Base-by-base conservation (phyloP, 495 filamentous ascomycete species). In the Penicillium canescens region DNA sequence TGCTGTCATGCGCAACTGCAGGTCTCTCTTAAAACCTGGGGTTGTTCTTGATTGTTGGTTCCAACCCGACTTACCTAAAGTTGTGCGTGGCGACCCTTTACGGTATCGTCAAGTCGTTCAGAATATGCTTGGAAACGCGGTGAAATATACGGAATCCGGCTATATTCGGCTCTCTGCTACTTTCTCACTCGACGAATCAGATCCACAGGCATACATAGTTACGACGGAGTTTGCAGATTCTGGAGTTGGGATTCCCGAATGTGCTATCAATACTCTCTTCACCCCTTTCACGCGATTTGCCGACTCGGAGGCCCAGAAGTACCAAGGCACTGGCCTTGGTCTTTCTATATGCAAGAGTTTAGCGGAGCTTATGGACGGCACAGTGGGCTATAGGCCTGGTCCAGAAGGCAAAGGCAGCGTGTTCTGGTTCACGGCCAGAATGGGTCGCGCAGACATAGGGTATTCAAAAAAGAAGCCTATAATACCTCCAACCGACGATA, bases 211-310 rank as follows among this genome's bases (percentile, higher is more conserved):
- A 18, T 18, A 18, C 18, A 18, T 18, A 18, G 18, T 18, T 1
- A 18, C 18, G 18, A 18, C 18, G 18, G 18, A 18, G 18, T 18
- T 18, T 18, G 71, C 79, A 57, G 90, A 95, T 54, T 85, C 88
- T 2, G 90, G 90, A 0, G 91, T 93, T 39, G 90, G 89, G 1
- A 90, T 92, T 14, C 83, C 86, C 45, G 84, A 90, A 34, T 81
- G 84, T 42, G 85, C 89, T 0, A 70, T 81, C 13, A 82, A 83
- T 55, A 79, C 78, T n/a, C 73, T 93, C 4, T 94, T 94, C 73
- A 85, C 86, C 42, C 90, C 90, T 2, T 94, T 92, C 62, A 86
- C 83, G 45, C 88, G 91, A 64, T 88, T 88, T n/a, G 90, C 91
- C 60, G 76, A 88, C n/a, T 88, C 85, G 7, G 88, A 85, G 6